Percentiles rank a stretch among this genome's conserved stretches.
phyloP scores from a whole-genome alignment of 371 early-diverging fungal species.

The Blakeslea trispora region DNA sequence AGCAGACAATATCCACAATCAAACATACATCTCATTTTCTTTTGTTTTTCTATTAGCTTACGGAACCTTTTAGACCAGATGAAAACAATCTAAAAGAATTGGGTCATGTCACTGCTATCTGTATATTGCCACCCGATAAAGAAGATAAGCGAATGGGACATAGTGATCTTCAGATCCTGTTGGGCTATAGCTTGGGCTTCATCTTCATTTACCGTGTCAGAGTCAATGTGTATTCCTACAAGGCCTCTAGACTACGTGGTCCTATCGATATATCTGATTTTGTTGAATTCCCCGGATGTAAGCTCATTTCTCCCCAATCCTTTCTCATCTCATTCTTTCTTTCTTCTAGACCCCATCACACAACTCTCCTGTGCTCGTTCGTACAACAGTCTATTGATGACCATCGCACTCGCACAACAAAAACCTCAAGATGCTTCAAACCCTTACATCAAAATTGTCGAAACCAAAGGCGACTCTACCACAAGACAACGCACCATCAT shows the following conservation, averaged over 20 bases:
- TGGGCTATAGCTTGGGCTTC: conserved; percentile 16
- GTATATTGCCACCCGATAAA: conserved; percentile 16
- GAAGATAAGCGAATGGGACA: conserved; percentile 20
- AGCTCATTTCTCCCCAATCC: no score
- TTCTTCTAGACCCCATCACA: conserved; percentile 20
- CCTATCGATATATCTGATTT: conserved; percentile 23
- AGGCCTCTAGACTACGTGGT: conserved; percentile 11
- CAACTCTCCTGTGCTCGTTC: conserved; percentile 14
- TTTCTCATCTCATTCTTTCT: no score
- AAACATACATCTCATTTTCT: no score
- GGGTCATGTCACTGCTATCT: conserved; percentile 18
- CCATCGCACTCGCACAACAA: conserved; percentile 13
- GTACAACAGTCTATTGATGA: conserved; percentile 16
- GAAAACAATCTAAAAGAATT: conserved; percentile 1
- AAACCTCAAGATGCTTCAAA: conserved; percentile 8
- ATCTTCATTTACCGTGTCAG: conserved; percentile 15
- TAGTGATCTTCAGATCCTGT: conserved; percentile 17
- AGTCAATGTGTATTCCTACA: conserved; percentile 15
- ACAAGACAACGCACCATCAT: conserved; percentile 10
- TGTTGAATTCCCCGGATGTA: conserved; percentile 19
- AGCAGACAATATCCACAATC: no score
- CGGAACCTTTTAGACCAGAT: conserved; percentile 1
- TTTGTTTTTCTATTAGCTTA: neutral
- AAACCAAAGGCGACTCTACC: conserved; percentile 10
- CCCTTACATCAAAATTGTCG: conserved; percentile 11